These are phyloP conservation scores for Amphichorda felina DNA, from an alignment of 2,329 filamentous ascomycete species.

Conservation along the genomic window DNA sequence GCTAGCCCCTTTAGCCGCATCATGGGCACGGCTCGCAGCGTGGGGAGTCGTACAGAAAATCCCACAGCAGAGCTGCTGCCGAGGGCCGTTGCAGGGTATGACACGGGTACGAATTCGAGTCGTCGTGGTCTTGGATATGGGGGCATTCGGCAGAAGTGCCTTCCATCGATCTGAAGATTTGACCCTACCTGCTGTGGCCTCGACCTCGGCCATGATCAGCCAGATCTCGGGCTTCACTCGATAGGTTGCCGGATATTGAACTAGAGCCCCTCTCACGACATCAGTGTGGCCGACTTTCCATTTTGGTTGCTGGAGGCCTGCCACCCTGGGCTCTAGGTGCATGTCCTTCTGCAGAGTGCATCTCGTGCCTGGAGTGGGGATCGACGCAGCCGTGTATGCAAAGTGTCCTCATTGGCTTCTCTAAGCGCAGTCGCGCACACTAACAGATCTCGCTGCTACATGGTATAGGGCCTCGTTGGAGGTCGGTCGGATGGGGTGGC, in stretches of 20 bases:
- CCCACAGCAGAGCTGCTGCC: no score
- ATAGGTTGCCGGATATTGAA: not conserved
- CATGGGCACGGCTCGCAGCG: no score
- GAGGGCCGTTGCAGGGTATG: no score
- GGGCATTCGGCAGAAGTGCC: no score
- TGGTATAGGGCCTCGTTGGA: no score
- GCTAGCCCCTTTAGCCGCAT: no score
- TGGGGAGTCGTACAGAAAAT: no score
- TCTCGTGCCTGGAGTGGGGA: constrained; percentile 17
- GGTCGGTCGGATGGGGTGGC: constrained; percentile 12
- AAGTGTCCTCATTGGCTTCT: constrained; percentile 29
- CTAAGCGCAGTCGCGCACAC: constrained; percentile 29
- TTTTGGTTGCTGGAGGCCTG: constrained; percentile 5
- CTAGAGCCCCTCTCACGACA: not conserved
- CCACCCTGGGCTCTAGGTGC: constrained; percentile 7
- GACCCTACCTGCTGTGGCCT: no score
- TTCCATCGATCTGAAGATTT: no score
- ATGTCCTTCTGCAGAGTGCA: constrained; percentile 13
- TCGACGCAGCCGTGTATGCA: constrained; percentile 11
- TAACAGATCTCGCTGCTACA: no score
- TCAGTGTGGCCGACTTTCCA: constrained; percentile 8
- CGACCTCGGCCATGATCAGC: not conserved
- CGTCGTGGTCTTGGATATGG: no score
- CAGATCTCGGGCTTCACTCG: not conserved
- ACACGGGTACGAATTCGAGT: no score